Base-by-base conservation (phyloP, 768 basidiomycete species). In the Candolleomyces efflorescens region DNA sequence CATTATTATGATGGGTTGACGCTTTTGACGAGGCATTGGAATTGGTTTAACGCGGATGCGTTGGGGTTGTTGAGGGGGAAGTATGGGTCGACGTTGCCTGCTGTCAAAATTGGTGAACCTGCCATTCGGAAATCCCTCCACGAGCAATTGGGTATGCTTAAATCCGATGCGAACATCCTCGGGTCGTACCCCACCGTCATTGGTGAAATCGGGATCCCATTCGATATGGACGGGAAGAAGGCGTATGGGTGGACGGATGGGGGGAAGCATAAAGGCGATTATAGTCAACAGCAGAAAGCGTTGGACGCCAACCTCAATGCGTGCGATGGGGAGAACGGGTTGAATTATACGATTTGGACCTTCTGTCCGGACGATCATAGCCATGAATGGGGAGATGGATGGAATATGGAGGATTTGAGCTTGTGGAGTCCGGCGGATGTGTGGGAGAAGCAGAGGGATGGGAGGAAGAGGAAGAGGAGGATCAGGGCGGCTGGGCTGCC, bases 1-100 rank as follows among this genome's bases (percentile, higher is more conserved):
- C 96, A 98, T 69, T 98, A 94, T 69, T 98, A 98, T 66, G 95
- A 98, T 64, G 95, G 95, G 1, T 75, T 98, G 41, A 98, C 96
- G 0, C 82, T 98, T 43, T 77, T 98, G n/a, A 90, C 91, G 36
- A 80, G 92, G 37, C 92, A 94, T 65, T 94, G 91, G 92, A 89
- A 94, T 67, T 88, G 88, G 86, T 90, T 93, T 80, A 98, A 98
- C 64, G 94, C 93, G 2, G 94, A 98, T 71, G 94, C 95, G 1
- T 74, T 99, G 0, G 97, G 96, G 1, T 68, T 98, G n/a, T 71
- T 99, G 36, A 77, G 96, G 18, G 92, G 93, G 9, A 89, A 89
- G 64, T 89, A 96, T 67, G 75, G 77, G 11, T 80, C 77, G 53
- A 77, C 83, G 1, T 60, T 92, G 7, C 82, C 86, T 50, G 90